These are phyloP conservation scores for Suillus paluster DNA, from an alignment of 768 basidiomycete genomes.

Conservation along the genomic window DNA sequence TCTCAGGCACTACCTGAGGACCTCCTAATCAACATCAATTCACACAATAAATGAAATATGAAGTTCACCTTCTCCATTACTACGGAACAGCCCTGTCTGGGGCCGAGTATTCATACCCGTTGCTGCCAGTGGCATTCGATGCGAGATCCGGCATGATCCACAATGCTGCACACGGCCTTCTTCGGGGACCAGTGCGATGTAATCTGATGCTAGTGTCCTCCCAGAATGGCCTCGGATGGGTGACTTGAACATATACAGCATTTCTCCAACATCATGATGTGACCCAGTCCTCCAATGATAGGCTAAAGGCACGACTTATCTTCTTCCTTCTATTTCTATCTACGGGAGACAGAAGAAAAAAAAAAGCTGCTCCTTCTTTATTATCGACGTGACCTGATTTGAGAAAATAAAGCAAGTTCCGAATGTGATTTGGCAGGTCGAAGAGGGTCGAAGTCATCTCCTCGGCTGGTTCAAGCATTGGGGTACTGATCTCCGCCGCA, in stretches of 20 bases:
- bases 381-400: too few relatives aligned
- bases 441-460: background rate
- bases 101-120: too few relatives aligned
- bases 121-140: background rate
- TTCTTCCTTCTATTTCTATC: too few relatives aligned
- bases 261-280: too few relatives aligned
- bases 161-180: background rate
- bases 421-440: background rate
- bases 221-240: background rate
- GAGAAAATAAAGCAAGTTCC: too few relatives aligned
- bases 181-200: background rate
- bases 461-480: background rate
- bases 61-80: background rate
- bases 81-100: background rate
- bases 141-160: background rate
- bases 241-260: background rate
- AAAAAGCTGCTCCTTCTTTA: too few relatives aligned
- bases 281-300: too few relatives aligned
- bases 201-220: too few relatives aligned
- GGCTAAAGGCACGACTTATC: too few relatives aligned
- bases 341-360: too few relatives aligned
- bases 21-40: background rate
- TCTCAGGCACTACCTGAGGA: background rate
- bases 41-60: background rate
- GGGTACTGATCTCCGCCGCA: background rate